Conservation (phyloP, 129 eudicot species). For the Dittrichia graveolens region DNA sequence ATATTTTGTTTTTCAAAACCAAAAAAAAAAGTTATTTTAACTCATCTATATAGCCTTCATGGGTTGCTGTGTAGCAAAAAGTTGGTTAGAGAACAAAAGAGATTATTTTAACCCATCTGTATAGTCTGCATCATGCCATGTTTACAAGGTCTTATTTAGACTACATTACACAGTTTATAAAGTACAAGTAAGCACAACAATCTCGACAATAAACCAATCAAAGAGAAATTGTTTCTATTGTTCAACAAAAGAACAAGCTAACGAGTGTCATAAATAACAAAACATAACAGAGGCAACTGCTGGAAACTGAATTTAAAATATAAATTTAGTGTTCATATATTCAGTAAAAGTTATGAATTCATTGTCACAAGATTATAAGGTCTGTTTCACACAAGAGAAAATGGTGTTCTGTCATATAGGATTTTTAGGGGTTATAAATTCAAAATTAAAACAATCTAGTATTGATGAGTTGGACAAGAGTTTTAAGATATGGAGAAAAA, state of each 20-base stretch:
- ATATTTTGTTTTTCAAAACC: no score
- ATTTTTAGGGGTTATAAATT: no score
- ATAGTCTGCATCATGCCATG: not conserved
- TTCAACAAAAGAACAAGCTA: not conserved
- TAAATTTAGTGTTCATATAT: not conserved
- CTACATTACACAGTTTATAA: not conserved
- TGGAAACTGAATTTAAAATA: not conserved
- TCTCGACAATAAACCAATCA: not conserved
- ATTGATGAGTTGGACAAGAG: no score
- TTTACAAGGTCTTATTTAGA: conserved; percentile 3
- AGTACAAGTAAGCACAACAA: not conserved
- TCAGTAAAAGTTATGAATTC: not conserved
- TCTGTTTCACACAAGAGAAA: not conserved
- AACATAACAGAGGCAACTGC: not conserved
- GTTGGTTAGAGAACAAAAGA: no score
- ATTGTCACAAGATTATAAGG: not conserved
- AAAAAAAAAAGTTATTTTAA: no score
- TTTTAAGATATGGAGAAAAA: no score
- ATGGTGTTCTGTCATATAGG: no score
- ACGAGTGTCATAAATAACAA: not conserved
- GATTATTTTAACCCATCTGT: not conserved
- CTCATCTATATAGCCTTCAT: not conserved
- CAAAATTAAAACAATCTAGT: no score
- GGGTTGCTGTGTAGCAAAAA: not conserved
- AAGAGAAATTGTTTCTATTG: not conserved